Evolutionary conservation across 1,284 basidiomycete genomes (phyloP), one percentile per base, ranked within the genome.

Genomic region (Ustilago tritici): DNA sequence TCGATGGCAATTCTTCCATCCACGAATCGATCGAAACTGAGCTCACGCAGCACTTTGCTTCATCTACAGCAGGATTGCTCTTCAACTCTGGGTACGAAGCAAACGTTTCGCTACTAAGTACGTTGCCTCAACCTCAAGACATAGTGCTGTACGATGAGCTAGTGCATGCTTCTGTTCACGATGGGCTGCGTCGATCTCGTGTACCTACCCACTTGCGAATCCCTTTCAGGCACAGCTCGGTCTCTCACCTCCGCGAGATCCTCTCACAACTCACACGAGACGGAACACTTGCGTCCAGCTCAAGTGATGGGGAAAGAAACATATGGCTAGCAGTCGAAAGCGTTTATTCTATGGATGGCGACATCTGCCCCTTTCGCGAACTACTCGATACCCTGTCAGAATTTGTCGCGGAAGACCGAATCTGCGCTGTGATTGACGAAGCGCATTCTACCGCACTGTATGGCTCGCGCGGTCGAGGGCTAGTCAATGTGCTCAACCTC

Each of bases 61-160:
- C 78, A 5, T 60, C 70, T 12, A 87, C 90, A 0, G 93, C 93
- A 1, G 78, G 80, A 0, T 88, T 98, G 12, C 89, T 98, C 17
- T 98, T 97, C 90, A 96, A 95, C 86, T 95, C 93, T 0, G 96
- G 95, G 0, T 98, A 92, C 87, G 95, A 98, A 86, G 95, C 96
- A 17, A 98, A 98, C 83, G 92, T 92, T 3, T 93, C 92, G 0
- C 91, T 98, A 85, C 95, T 97, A 88, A 89, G 93, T 0, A 90
- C 91, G 47, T 87, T 98, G 0, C 95, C 95, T 0, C 93, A 95
- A 78, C 86, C 89, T 0, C 90, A 90, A 12, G 96, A 99, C 83
- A 89, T 90, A 56, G 87, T 98, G 46, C 87, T 98, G 12, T 92
- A 92, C 84, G 95, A 99, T 85, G 93, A 92, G 80, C 91, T 94